Percentiles rank a stretch among this genome's conserved stretches.
Conservation (phyloP, 75 land plant species). For the Larix kaempferi region DNA sequence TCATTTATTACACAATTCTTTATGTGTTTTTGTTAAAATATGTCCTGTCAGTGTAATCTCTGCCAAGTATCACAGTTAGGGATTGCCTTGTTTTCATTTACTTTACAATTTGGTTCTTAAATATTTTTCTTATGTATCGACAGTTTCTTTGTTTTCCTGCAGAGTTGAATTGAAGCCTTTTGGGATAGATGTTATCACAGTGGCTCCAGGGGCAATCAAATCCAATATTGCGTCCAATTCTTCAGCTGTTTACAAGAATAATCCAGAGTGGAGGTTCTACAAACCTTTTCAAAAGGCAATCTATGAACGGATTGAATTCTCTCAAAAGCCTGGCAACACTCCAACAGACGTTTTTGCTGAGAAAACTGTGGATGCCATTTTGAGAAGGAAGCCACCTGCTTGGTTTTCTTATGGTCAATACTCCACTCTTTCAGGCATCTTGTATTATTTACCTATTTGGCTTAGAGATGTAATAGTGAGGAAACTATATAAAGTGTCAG, state of each 20-base stretch:
- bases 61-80: no score
- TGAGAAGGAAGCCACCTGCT: constrained; percentile 57
- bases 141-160: neutral
- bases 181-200: constrained; percentile 73
- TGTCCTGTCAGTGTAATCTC: no score
- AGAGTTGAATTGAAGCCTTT: constrained; percentile 79
- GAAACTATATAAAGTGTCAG: neutral
- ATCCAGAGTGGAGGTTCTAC: constrained; percentile 74
- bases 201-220: constrained; percentile 78
- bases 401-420: constrained; percentile 65
- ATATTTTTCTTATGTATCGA: no score
- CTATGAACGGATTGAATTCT: constrained; percentile 35
- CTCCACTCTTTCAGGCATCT: constrained; percentile 32
- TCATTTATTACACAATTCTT: no score
- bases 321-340: constrained; percentile 56
- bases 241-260: constrained; percentile 20
- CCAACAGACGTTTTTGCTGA: constrained; percentile 79
- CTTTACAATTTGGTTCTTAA: no score
- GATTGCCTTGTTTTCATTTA: no score
- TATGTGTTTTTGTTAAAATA: no score
- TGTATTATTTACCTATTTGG: constrained; percentile 66
- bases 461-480: constrained; percentile 48
- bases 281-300: constrained; percentile 62
- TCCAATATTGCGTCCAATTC: constrained; percentile 66
- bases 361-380: constrained; percentile 60